Conservation (phyloP, 768 basidiomycete genomes). For the Neoboletus brunneissimus region DNA sequence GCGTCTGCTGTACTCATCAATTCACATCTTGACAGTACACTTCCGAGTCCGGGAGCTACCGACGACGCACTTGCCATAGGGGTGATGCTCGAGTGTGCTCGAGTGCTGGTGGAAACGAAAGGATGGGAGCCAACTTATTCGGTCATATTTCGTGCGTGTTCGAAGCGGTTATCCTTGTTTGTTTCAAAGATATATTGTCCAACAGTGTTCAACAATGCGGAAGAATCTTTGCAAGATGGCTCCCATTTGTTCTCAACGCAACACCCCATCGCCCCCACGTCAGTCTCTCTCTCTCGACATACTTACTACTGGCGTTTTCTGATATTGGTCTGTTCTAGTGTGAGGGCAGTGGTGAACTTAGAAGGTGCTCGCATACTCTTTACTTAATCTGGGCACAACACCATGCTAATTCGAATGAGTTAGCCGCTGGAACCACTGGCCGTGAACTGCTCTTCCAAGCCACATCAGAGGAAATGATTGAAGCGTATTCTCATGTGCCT, state of each 20-base stretch:
- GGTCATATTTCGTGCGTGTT: slow-evolving; percentile 73
- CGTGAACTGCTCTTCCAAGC: slow-evolving; percentile 94
- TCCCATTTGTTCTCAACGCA: slow-evolving; percentile 93
- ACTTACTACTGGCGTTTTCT: background rate
- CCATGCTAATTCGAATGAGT: slow-evolving; percentile 3
- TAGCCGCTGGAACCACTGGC: slow-evolving; percentile 84
- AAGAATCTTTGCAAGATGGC: slow-evolving; percentile 93
- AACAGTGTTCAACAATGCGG: slow-evolving; percentile 90
- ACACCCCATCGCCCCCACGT: slow-evolving; percentile 72
- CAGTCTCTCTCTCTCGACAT: slow-evolving; percentile 28
- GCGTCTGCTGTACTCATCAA: slow-evolving; percentile 85
- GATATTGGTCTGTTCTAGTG: slow-evolving; percentile 39
- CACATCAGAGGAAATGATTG: slow-evolving; percentile 91
- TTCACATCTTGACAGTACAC: slow-evolving; percentile 83
- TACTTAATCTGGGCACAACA: background rate
- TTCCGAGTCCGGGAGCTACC: slow-evolving; percentile 85
- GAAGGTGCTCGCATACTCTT: slow-evolving; percentile 53
- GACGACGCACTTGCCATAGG: slow-evolving; percentile 89
- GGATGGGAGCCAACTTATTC: slow-evolving; percentile 72
- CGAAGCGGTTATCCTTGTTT: background rate
- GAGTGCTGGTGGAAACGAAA: slow-evolving; percentile 67
- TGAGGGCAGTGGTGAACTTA: slow-evolving; percentile 85
- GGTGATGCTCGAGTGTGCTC: slow-evolving; percentile 85
- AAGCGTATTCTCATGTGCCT: slow-evolving; percentile 83
- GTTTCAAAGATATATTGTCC: background rate